Evolutionary conservation across 225 moss, liverwort and hornwort genomes (phyloP).

Genomic region (Anthoceros angustus): DNA sequence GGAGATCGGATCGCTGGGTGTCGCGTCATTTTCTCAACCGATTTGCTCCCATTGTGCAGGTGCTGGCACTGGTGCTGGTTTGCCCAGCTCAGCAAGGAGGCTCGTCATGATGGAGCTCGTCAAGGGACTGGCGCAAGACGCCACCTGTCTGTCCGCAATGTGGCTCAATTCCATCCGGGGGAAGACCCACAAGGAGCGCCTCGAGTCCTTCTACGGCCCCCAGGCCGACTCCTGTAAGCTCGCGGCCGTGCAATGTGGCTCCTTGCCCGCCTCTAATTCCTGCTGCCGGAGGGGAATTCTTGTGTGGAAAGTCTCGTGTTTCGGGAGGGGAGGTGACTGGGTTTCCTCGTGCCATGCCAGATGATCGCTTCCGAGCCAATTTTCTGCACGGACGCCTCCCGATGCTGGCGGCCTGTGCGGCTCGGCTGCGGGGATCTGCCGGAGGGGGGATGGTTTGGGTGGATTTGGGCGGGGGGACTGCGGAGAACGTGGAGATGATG

Average conservation of each 20-base stretch:
- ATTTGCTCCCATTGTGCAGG: no score
- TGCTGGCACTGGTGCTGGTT: no score
- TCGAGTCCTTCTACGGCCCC: constrained; percentile 80
- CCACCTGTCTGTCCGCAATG: constrained; percentile 69
- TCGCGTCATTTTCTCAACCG: no score
- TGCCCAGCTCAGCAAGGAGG: no score
- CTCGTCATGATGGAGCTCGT: constrained; percentile 14
- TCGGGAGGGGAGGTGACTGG: background rate
- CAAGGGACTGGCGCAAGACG: constrained; percentile 51
- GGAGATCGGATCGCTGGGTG: no score
- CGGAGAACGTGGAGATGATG: constrained; percentile 37
- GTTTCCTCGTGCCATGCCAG: constrained; percentile 7
- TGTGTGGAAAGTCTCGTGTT: background rate
- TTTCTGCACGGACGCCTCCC: constrained; percentile 31
- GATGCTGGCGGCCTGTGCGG: constrained; percentile 30
- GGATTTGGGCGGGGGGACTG: constrained; percentile 36
- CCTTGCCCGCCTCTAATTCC: background rate
- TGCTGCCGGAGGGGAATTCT: background rate
- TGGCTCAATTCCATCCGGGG: constrained; percentile 55
- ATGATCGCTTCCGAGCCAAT: constrained; percentile 40
- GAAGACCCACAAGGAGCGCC: constrained; percentile 73
- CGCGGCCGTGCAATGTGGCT: background rate
- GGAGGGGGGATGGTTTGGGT: constrained; percentile 26
- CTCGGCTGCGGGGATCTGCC: constrained; percentile 24
- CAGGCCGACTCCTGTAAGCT: constrained; percentile 89